Conservation (phyloP, 2,329 filamentous ascomycete species). For the Apiospora pterosperma region DNA sequence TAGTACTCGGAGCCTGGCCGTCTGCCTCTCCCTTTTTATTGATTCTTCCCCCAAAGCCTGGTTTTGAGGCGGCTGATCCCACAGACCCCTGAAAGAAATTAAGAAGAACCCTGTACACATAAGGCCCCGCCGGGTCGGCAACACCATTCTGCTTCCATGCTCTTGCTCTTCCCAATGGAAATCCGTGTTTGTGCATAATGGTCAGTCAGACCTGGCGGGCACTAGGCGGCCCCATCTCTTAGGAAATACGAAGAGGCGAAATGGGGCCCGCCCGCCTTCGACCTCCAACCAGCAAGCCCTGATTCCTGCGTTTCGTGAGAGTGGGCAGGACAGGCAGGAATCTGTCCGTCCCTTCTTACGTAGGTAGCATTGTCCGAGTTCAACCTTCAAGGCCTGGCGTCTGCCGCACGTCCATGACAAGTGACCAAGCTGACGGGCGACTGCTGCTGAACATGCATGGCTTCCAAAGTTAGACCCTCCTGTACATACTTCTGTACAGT, state of each 20-base stretch:
- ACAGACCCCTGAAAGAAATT: neutral
- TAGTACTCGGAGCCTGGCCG: too few relatives aligned
- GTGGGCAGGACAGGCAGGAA: neutral
- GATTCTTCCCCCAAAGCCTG: neutral
- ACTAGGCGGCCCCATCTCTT: neutral
- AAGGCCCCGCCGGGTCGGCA: neutral
- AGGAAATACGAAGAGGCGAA: constrained; percentile 24
- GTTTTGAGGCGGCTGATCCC: neutral
- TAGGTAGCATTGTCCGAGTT: neutral
- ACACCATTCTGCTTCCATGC: neutral
- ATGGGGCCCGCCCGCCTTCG: constrained; percentile 10
- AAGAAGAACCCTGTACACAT: neutral
- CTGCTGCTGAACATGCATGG: neutral
- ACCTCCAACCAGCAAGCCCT: neutral
- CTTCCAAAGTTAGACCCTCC: neutral
- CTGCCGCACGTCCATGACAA: too few relatives aligned
- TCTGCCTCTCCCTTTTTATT: neutral
- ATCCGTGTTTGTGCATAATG: constrained; percentile 1
- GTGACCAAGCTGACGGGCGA: too few relatives aligned
- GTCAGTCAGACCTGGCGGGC: neutral
- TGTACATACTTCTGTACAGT: neutral
- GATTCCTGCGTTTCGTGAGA: neutral
- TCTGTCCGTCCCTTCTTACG: neutral
- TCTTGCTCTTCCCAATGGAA: neutral
- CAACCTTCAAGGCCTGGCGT: too few relatives aligned